Evolutionary conservation across 2,329 filamentous ascomycete genomes (phyloP).

Genomic region (Monilinia fructicola): DNA sequence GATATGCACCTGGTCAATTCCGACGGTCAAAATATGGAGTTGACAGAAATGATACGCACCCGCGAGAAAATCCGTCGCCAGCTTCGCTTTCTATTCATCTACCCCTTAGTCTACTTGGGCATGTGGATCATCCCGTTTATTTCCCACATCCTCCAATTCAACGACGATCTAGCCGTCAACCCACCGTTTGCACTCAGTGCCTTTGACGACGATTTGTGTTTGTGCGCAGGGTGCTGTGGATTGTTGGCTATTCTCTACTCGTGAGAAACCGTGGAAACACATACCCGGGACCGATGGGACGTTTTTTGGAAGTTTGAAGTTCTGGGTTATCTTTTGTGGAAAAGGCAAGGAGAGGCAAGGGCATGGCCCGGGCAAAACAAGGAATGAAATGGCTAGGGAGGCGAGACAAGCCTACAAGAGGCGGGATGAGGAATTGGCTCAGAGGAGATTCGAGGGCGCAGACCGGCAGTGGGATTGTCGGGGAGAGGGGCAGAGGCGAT

Average conservation of each 20-base stretch:
- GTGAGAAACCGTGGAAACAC: slow-evolving; percentile 70
- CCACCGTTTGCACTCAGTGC: slow-evolving; percentile 58
- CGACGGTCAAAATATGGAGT: slow-evolving; percentile 37
- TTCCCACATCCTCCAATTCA: slow-evolving; percentile 60
- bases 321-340: slow-evolving; percentile 34
- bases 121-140: slow-evolving; percentile 74
- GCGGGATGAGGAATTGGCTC: slow-evolving; percentile 49
- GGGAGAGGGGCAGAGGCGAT: slow-evolving; percentile 32
- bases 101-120: slow-evolving; percentile 69
- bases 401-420: slow-evolving; percentile 50
- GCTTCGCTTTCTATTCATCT: slow-evolving; percentile 71
- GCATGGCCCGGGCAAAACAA: slow-evolving; percentile 46
- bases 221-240: slow-evolving; percentile 67
- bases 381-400: slow-evolving; percentile 55
- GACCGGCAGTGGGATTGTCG: slow-evolving; percentile 22
- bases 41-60: slow-evolving; percentile 42
- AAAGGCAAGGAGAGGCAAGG: slow-evolving; percentile 38
- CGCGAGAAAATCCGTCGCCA: slow-evolving; percentile 64
- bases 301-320: slow-evolving; percentile 41
- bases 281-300: slow-evolving; percentile 47
- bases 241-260: slow-evolving; percentile 63
- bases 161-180: slow-evolving; percentile 49
- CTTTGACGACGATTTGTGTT: slow-evolving; percentile 56
- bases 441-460: slow-evolving; percentile 39
- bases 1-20: slow-evolving; percentile 37